A percentile compares a stretch with the other conserved stretches of the same genome.
Evolutionary conservation across 2,329 filamentous ascomycete species (phyloP).

Genomic region (Didymella exigua): DNA sequence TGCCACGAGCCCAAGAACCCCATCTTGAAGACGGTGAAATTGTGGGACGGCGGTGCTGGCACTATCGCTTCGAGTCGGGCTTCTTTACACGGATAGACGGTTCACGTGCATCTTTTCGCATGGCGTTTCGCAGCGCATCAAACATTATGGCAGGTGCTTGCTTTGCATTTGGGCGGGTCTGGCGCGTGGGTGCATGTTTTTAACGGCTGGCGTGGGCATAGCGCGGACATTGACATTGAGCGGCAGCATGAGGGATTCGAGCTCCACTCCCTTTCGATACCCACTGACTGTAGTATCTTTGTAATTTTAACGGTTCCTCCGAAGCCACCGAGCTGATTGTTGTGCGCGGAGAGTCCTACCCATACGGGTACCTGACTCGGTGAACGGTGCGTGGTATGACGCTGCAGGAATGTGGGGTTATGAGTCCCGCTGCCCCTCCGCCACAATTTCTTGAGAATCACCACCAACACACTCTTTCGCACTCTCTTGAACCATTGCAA

Average conservation of each 20-base stretch:
- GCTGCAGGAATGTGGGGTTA: slow-evolving; percentile 20
- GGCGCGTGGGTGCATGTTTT: slow-evolving; percentile 6
- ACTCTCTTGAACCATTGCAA: slow-evolving; percentile 14
- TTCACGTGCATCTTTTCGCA: neutral
- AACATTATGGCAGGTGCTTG: neutral
- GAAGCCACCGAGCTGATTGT: neutral
- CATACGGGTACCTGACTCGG: slow-evolving; percentile 7
- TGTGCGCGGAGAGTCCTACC: neutral
- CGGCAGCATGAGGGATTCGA: slow-evolving; percentile 10
- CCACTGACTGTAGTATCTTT: slow-evolving; percentile 16
- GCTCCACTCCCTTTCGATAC: slow-evolving; percentile 10
- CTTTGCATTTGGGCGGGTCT: slow-evolving; percentile 8
- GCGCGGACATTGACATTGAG: slow-evolving; percentile 11
- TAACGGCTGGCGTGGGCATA: slow-evolving; percentile 12
- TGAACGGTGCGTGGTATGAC: slow-evolving; percentile 18
- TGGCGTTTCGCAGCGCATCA: neutral
- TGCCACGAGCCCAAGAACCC: slow-evolving; percentile 38
- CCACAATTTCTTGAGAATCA: slow-evolving; percentile 6
- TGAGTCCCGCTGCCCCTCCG: slow-evolving; percentile 24
- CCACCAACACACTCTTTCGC: slow-evolving; percentile 6
- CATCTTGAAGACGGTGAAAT: slow-evolving; percentile 37
- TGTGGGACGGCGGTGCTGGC: slow-evolving; percentile 39
- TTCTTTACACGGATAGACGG: slow-evolving; percentile 19
- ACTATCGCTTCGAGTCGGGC: slow-evolving; percentile 25
- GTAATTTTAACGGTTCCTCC: slow-evolving; percentile 7